A percentile compares a stretch with the other conserved stretches of the same genome.
These are phyloP conservation scores for Ophioceras dolichostomum DNA, from an alignment of 2,329 filamentous ascomycete genomes.

Conservation along the genomic window DNA sequence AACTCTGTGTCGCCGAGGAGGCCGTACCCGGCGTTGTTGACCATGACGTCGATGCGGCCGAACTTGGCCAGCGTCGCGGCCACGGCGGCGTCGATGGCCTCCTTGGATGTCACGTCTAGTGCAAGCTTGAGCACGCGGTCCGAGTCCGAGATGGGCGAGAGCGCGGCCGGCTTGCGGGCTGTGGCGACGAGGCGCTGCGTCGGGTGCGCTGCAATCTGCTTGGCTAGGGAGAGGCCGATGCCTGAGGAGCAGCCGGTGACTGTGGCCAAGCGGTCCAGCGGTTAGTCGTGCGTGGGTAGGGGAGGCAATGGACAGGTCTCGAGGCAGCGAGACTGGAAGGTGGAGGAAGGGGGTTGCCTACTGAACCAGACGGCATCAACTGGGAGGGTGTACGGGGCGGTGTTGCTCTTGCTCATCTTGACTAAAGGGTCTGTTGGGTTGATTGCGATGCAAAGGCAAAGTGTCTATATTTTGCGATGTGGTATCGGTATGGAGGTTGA, in stretches of 20 bases:
- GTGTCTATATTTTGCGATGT: too few relatives aligned
- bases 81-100: constrained; percentile 3
- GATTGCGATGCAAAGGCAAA: too few relatives aligned
- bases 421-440: too few relatives aligned
- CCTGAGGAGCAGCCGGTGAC: constrained; percentile 37
- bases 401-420: constrained; percentile 9
- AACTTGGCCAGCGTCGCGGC: constrained; percentile 1
- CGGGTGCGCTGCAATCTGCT: constrained; percentile 22
- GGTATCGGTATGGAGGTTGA: too few relatives aligned
- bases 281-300: not conserved
- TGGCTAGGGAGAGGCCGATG: constrained; percentile 28
- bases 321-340: too few relatives aligned
- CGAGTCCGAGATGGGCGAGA: constrained; percentile 28
- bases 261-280: constrained; percentile 7
- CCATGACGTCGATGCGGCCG: constrained; percentile 6
- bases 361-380: constrained; percentile 26
- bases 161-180: constrained; percentile 27
- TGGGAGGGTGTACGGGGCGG: constrained; percentile 18
- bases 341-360: constrained; percentile 9
- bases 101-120: constrained; percentile 32
- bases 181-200: constrained; percentile 31
- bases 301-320: not conserved
- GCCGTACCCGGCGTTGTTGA: constrained; percentile 22
- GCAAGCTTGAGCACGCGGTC: constrained; percentile 28
- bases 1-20: constrained; percentile 21